Evolutionary conservation across 192 early-diverging fungal species (phyloP).

Genomic region (Rhizoclosmatium globosum): DNA sequence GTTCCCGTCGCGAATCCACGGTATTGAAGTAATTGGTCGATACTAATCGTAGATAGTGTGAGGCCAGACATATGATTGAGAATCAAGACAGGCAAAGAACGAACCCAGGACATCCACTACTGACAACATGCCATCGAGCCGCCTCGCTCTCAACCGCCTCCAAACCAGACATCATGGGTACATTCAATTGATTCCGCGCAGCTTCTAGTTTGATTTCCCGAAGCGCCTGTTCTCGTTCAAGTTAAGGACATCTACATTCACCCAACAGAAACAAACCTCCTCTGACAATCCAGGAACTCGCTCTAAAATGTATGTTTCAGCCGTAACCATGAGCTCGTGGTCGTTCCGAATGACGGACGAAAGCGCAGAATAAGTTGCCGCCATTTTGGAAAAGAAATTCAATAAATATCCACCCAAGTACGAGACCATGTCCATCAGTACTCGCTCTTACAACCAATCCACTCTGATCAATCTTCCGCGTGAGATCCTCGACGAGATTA

Average conservation of each 20-base stretch:
- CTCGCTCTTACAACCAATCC: neutral
- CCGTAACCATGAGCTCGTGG: slow-evolving; percentile 23
- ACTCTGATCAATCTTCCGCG: neutral
- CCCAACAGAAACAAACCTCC: slow-evolving; percentile 3
- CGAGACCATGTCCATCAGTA: too few relatives aligned
- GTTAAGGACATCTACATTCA: neutral
- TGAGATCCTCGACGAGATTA: neutral
- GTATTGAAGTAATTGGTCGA: slow-evolving; percentile 27
- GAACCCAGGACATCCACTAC: slow-evolving; percentile 30
- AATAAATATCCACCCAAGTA: too few relatives aligned
- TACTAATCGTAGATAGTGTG: neutral
- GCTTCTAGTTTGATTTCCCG: neutral
- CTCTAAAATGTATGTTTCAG: slow-evolving; percentile 1
- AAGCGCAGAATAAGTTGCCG: neutral
- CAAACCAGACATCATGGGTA: neutral
- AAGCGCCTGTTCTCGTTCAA: neutral
- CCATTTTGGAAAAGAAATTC: too few relatives aligned
- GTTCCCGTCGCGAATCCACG: slow-evolving; percentile 16
- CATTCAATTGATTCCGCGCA: neutral
- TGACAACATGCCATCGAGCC: neutral
- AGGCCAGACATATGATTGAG: neutral
- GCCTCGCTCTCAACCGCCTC: slow-evolving; percentile 2
- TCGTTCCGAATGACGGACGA: neutral
- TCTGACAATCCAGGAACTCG: neutral
- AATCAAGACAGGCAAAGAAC: neutral